A percentile compares a stretch with the other conserved stretches of the same genome.
Conservation (phyloP, 495 filamentous ascomycete species). For the Xylaria grammica region DNA sequence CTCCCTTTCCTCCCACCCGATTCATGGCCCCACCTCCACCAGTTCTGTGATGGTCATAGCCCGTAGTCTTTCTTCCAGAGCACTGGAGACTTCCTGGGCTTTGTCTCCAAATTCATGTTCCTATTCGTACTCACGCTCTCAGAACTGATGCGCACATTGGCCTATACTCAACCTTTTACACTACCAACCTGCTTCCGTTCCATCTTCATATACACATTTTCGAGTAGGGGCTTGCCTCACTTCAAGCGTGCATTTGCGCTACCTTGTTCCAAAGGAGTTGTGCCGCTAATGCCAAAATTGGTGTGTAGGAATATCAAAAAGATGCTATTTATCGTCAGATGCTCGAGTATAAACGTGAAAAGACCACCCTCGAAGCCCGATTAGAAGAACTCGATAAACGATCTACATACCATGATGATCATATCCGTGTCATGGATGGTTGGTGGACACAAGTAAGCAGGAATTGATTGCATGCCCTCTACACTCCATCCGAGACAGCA, state of each 20-base stretch:
- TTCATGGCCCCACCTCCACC: constrained; percentile 14
- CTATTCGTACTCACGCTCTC: constrained; percentile 38
- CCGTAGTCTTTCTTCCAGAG: constrained; percentile 30
- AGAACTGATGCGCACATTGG: constrained; percentile 40
- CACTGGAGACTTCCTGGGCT: neutral
- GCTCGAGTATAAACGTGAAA: constrained; percentile 95
- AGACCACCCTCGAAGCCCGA: constrained; percentile 73
- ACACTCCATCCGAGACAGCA: neutral
- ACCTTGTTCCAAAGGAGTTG: constrained; percentile 26
- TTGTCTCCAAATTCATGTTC: constrained; percentile 9
- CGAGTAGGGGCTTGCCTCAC: constrained; percentile 15
- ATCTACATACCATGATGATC: constrained; percentile 83
- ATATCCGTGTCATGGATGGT: constrained; percentile 83
- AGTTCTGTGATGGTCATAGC: constrained; percentile 24
- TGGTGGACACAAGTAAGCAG: constrained; percentile 87
- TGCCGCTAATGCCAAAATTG: constrained; percentile 37
- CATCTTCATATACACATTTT: constrained; percentile 23
- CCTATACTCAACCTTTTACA: constrained; percentile 29
- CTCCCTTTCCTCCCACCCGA: no score
- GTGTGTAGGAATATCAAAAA: constrained; percentile 86
- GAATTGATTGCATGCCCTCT: neutral
- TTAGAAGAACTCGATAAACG: constrained; percentile 77
- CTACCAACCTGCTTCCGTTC: constrained; percentile 15
- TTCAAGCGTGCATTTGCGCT: constrained; percentile 29
- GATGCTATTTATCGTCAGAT: constrained; percentile 97